Conservation (phyloP, 176 grass and related monocot species). For the Carex littledalei region DNA sequence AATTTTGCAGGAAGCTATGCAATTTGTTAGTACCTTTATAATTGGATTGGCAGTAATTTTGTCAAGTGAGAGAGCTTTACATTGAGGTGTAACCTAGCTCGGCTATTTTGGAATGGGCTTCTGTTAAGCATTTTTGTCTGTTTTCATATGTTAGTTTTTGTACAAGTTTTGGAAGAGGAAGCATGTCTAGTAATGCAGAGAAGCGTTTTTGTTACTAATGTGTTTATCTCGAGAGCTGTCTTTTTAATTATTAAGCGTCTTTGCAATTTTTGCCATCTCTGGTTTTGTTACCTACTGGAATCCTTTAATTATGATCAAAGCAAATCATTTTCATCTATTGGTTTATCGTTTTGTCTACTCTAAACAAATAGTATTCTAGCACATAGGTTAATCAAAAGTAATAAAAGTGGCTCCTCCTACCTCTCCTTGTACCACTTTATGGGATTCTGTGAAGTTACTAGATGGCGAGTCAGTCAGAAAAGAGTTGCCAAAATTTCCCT, state of each 20-base stretch:
- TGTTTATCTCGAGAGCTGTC: neutral
- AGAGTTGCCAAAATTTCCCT: neutral
- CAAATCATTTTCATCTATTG: neutral
- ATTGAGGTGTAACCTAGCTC: neutral
- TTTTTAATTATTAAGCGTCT: neutral
- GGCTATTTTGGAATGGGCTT: neutral
- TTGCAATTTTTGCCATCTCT: neutral
- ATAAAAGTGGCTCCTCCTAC: neutral
- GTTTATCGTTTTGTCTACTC: neutral
- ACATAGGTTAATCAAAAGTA: neutral
- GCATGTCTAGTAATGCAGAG: neutral
- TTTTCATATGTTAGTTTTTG: conserved; percentile 2
- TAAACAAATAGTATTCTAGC: neutral
- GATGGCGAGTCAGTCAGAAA: neutral
- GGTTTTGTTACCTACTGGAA: neutral
- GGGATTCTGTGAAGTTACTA: neutral
- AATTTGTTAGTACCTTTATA: conserved; percentile 10
- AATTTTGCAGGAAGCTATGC: conserved; percentile 2
- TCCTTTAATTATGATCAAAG: neutral
- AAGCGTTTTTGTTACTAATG: neutral
- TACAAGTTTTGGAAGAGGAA: conserved; percentile 10
- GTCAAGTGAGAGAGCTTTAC: conserved; percentile 24
- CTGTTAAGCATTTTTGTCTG: conserved; percentile 13
- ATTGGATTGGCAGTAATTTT: conserved; percentile 24
- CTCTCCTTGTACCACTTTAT: neutral